These are phyloP conservation scores for Corynespora cassiicola DNA, from an alignment of 2,329 filamentous ascomycete species.

Conservation along the genomic window DNA sequence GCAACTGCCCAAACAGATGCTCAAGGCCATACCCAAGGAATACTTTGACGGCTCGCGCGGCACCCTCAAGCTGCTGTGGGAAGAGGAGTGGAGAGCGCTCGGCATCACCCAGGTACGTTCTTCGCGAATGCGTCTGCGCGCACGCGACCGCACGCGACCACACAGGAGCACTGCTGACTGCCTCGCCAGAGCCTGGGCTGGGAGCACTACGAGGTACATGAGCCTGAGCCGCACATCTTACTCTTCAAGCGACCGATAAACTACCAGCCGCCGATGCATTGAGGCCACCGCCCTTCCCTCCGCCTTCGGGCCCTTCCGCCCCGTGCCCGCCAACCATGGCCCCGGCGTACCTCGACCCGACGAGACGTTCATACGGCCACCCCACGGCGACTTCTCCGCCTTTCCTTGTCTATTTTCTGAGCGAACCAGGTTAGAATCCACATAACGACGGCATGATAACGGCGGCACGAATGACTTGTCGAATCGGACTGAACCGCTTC, in stretches of 20 bases:
- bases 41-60: slow-evolving; percentile 90
- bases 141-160: too few relatives aligned
- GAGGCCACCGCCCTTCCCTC: slow-evolving; percentile 18
- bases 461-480: slow-evolving; percentile 34
- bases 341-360: slow-evolving; percentile 15
- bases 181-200: slow-evolving; percentile 85
- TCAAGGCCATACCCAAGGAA: slow-evolving; percentile 94
- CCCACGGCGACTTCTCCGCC: slow-evolving; percentile 24
- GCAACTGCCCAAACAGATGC: slow-evolving; percentile 96
- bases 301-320: slow-evolving; percentile 9
- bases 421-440: slow-evolving; percentile 35
- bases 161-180: slow-evolving; percentile 4
- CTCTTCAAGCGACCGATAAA: slow-evolving; percentile 94
- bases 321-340: slow-evolving; percentile 14
- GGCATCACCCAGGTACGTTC: slow-evolving; percentile 90
- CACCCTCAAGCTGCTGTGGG: slow-evolving; percentile 94
- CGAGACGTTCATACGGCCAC: slow-evolving; percentile 18
- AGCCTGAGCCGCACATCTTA: slow-evolving; percentile 97
- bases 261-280: slow-evolving; percentile 72
- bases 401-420: slow-evolving; percentile 42
- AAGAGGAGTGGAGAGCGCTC: slow-evolving; percentile 96
- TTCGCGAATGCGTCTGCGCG: background rate
- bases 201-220: slow-evolving; percentile 99
- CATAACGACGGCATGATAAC: slow-evolving; percentile 47
- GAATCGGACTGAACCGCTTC: slow-evolving; percentile 21